Conservation (phyloP, 495 filamentous ascomycete species). For the Penicillium soppii region DNA sequence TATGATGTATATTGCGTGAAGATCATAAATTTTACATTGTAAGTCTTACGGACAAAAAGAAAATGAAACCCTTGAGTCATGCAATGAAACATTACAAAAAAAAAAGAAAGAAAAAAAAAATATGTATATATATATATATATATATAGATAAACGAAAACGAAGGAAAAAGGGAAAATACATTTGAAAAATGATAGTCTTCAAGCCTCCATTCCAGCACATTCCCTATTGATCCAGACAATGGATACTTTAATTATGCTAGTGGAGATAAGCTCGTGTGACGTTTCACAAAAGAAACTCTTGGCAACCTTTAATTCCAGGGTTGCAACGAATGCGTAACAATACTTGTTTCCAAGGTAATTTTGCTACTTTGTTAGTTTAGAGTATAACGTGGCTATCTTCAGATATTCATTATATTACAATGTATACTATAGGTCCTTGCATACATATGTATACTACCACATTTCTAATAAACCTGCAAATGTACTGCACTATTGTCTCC, state of each 20-base stretch:
- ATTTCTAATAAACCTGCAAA: too few relatives aligned
- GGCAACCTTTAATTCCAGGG: conserved; percentile 28
- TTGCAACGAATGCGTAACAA: conserved; percentile 25
- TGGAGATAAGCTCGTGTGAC: conserved; percentile 49
- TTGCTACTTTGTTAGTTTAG: too few relatives aligned
- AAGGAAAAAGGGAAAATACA: neutral
- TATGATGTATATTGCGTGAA: neutral
- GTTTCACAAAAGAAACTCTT: conserved; percentile 38
- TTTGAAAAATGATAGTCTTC: neutral
- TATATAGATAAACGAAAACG: neutral
- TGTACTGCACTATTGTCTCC: too few relatives aligned
- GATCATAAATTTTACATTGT: neutral
- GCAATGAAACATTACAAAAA: neutral
- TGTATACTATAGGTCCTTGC: too few relatives aligned
- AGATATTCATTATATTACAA: neutral
- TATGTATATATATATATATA: too few relatives aligned
- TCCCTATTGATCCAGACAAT: conserved; percentile 16
- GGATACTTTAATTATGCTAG: conserved; percentile 38
- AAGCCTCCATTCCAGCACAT: conserved; percentile 11
- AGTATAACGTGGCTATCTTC: neutral
- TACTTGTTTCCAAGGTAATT: conserved; percentile 6
- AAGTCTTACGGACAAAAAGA: neutral
- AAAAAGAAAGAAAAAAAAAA: neutral
- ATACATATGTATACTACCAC: too few relatives aligned
- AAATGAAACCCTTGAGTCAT: neutral